phyloP scores from a whole-genome alignment of 108 stramenopile species.

The Nitzschia sp. region DNA sequence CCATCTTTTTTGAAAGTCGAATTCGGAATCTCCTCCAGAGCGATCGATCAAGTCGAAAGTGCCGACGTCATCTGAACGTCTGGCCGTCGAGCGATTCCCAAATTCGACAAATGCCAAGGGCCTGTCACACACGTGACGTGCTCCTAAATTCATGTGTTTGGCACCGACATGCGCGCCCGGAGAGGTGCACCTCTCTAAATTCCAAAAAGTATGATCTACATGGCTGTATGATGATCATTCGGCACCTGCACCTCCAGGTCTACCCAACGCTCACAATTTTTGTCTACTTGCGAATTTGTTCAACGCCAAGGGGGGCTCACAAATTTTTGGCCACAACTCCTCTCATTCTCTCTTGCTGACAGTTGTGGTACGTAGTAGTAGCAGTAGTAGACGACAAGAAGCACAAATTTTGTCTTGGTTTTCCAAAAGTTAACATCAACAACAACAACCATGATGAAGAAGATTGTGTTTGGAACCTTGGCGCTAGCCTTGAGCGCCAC shows the following conservation, averaged over 20 bases:
- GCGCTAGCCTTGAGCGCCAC: background rate
- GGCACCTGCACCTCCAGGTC: background rate
- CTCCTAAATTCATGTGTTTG: no score
- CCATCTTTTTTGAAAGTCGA: background rate
- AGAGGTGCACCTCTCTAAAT: background rate
- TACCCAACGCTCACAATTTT: conserved; percentile 11
- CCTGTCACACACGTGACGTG: no score
- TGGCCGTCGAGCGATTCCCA: no score
- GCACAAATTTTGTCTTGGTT: no score
- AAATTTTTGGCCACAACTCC: background rate
- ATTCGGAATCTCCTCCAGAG: no score
- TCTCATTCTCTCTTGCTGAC: no score
- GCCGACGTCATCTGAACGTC: background rate
- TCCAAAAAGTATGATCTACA: background rate
- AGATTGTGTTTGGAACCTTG: background rate
- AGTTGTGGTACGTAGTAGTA: no score
- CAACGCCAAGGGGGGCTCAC: background rate
- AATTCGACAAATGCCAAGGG: no score
- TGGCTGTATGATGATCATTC: background rate
- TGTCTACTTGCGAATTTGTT: background rate
- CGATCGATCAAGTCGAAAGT: background rate
- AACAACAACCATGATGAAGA: conserved; percentile 5
- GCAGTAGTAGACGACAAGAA: no score
- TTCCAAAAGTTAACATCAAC: background rate
- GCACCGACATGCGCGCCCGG: no score